Evolutionary conservation across 352 stramenopile species (phyloP), one percentile per base, ranked within the genome.

Genomic region (Discostella stelligera): DNA sequence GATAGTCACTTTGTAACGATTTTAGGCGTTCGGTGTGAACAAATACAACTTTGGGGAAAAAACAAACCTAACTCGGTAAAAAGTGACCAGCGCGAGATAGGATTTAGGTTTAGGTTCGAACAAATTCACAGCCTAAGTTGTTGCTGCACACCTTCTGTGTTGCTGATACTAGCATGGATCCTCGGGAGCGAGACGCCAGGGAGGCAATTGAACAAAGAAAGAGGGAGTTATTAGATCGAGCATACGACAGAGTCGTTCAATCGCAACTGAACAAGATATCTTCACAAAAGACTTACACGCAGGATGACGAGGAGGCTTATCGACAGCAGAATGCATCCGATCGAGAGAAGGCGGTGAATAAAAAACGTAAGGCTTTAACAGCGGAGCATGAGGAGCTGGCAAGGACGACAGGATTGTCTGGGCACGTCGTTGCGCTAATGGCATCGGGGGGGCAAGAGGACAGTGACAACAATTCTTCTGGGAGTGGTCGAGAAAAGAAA

Each of bases 341-440:
- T 41, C 50, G 76, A 55, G 73, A 83, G 49, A 74, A 65, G 59
- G 71, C 71, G 8, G 25, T 61, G 11, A 80, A 70, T 30, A 79
- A 71, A 74, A 87, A 82, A 66, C 66, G 71, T 13, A 87, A 87
- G 65, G 53, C 70, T 11, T 66, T 84, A 1, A 81, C 71, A 13
- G 72, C 66, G 7, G 77, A 87, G 53, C 76, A 87, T 44, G 72
- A 72, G 11, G 76, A 87, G 72, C 62, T 85, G 2, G 72, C 72
- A 11, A 52, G 68, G 50, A 75, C 71, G 1, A 87, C 76, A 48
- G 80, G 80, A 20, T 62, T 87, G 23, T 77, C 71, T 18, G 80
- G 80, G 2, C 80, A 87, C 32, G 80, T 87, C 5, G 80, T 87
- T 6, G 80, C 80, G 5, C 65, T 84, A 11, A 87, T 87, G 80